Evolutionary conservation across 352 stramenopile genomes (phyloP).

Genomic region (Globisporangium polare): DNA sequence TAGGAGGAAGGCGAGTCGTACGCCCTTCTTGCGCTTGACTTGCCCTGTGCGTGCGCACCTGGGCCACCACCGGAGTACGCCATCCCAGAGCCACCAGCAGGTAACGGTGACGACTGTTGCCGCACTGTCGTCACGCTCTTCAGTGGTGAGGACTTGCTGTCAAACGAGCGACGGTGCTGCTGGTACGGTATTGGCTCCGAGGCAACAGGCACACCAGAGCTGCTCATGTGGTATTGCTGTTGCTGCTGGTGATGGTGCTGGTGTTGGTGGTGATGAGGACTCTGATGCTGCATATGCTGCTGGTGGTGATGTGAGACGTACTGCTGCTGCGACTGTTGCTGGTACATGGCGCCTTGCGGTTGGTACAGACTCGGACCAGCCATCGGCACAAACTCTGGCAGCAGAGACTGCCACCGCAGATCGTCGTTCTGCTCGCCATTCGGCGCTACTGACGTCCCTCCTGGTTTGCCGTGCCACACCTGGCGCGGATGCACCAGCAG

Average conservation of each 20-base stretch:
- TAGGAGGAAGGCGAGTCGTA: conserved; percentile 4
- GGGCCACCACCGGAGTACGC: background rate
- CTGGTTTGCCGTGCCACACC: conserved; percentile 45
- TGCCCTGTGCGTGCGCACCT: background rate
- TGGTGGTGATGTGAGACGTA: conserved; percentile 5
- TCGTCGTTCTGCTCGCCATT: conserved; percentile 2
- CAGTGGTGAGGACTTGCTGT: conserved; percentile 13
- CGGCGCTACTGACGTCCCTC: background rate
- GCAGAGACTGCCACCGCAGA: conserved; percentile 14
- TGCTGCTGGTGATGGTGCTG: background rate
- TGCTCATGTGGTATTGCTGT: background rate
- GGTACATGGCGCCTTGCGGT: conserved; percentile 8
- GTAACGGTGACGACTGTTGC: conserved; percentile 10
- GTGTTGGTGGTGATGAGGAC: conserved; percentile 1
- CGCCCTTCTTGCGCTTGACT: background rate
- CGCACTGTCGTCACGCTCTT: conserved; percentile 11
- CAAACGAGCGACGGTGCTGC: conserved; percentile 6
- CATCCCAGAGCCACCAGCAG: background rate
- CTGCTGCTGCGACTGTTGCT: background rate
- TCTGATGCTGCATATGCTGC: conserved; percentile 2
- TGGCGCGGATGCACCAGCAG: conserved; percentile 77
- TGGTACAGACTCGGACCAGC: conserved; percentile 5
- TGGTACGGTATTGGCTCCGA: conserved; percentile 3
- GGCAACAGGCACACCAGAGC: background rate
- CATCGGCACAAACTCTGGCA: conserved; percentile 17